Conservation (phyloP, 1,139 yeast species). For the Suhomyces choctaworum region DNA sequence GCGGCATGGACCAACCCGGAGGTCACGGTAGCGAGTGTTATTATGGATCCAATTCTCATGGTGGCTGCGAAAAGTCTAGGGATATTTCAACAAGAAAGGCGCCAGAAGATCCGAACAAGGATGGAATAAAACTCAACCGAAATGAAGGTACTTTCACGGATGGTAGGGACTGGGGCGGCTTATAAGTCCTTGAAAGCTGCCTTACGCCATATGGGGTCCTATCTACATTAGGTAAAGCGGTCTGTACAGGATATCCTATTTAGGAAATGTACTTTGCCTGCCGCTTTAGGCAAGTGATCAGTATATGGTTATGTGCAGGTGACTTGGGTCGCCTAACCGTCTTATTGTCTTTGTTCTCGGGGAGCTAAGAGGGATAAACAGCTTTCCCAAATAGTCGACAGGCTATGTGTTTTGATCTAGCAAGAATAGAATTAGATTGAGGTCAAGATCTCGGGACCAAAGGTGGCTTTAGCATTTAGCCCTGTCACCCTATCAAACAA, state of each 20-base stretch:
- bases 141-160: background rate
- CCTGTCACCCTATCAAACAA: too few relatives aligned
- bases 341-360: too few relatives aligned
- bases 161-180: background rate
- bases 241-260: conserved; percentile 4
- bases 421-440: too few relatives aligned
- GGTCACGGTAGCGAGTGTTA: conserved; percentile 17
- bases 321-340: too few relatives aligned
- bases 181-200: conserved; percentile 2
- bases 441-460: too few relatives aligned
- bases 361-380: too few relatives aligned
- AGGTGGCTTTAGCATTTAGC: too few relatives aligned
- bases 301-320: background rate
- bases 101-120: too few relatives aligned
- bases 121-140: too few relatives aligned
- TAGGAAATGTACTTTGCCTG: conserved; percentile 12
- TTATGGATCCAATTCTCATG: conserved; percentile 20
- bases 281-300: conserved; percentile 16
- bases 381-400: too few relatives aligned
- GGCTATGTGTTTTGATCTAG: too few relatives aligned
- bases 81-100: too few relatives aligned
- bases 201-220: background rate
- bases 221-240: conserved; percentile 5
- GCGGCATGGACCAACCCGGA: conserved; percentile 16
- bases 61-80: conserved; percentile 10